phyloP scores from a whole-genome alignment of 176 grass and related monocot genomes.

The Carex pumila region DNA sequence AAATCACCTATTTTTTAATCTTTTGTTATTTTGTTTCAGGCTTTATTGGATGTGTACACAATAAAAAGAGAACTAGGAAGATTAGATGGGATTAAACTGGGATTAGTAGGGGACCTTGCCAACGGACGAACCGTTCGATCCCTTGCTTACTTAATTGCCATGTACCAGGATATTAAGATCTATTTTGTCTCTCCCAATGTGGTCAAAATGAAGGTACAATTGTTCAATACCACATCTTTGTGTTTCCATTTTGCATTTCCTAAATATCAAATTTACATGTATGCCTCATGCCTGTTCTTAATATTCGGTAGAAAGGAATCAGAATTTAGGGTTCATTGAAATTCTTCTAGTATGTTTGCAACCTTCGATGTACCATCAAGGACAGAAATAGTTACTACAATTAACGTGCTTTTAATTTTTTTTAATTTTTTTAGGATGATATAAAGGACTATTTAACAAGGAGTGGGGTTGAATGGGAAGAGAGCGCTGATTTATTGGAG shows the following conservation, averaged over 20 bases:
- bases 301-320: background rate
- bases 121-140: conserved; percentile 87
- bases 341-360: background rate
- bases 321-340: conserved; percentile 2
- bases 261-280: background rate
- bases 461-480: conserved; percentile 79
- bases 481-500: conserved; percentile 83
- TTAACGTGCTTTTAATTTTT: background rate
- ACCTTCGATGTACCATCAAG: background rate
- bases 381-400: background rate
- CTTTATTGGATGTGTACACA: conserved; percentile 85
- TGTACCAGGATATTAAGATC: conserved; percentile 74
- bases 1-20: background rate
- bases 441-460: conserved; percentile 81
- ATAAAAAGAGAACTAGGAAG: conserved; percentile 91
- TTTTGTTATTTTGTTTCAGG: conserved; percentile 39
- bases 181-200: conserved; percentile 79
- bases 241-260: background rate
- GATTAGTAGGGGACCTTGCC: conserved; percentile 89
- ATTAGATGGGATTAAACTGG: conserved; percentile 79
- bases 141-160: conserved; percentile 72
- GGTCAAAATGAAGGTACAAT: conserved; percentile 89
- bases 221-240: background rate
- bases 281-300: background rate
- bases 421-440: conserved; percentile 46